A percentile compares a stretch with the other conserved stretches of the same genome.
Conservation (phyloP, 768 basidiomycete species). For the Gyrodon lividus region DNA sequence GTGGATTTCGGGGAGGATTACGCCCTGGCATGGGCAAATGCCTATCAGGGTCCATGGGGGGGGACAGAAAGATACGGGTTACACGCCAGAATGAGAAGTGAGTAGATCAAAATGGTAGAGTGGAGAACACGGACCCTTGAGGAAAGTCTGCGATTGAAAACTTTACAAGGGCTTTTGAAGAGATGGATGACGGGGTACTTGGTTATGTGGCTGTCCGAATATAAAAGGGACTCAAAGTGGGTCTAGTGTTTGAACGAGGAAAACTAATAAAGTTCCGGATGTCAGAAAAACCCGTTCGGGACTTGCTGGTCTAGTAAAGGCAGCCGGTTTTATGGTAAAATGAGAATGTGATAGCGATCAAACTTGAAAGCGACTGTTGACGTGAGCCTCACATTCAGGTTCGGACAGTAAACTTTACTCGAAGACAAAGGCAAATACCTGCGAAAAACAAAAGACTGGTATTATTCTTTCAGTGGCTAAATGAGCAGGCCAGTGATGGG, state of each 20-base stretch:
- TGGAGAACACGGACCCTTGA: slow-evolving; percentile 23
- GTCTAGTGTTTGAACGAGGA: slow-evolving; percentile 20
- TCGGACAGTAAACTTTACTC: slow-evolving; percentile 31
- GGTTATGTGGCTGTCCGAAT: slow-evolving; percentile 26
- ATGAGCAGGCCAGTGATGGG: slow-evolving; percentile 1
- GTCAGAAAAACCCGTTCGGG: slow-evolving; percentile 28
- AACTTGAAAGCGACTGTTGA: too few species aligned
- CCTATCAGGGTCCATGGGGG: slow-evolving; percentile 38
- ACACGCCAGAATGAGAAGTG: slow-evolving; percentile 13
- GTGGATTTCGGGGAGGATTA: slow-evolving; percentile 27
- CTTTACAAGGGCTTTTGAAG: slow-evolving; percentile 24
- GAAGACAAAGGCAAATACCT: too few species aligned
- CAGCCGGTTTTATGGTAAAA: slow-evolving; percentile 25
- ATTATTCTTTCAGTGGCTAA: neutral
- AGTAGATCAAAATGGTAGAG: slow-evolving; percentile 19
- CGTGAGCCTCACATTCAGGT: slow-evolving; percentile 21
- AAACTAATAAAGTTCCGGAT: slow-evolving; percentile 30
- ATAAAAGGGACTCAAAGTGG: slow-evolving; percentile 29
- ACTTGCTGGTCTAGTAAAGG: slow-evolving; percentile 20
- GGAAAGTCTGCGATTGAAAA: slow-evolving; percentile 15
- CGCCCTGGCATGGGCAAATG: slow-evolving; percentile 35
- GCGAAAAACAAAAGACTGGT: too few species aligned
- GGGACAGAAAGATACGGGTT: slow-evolving; percentile 6
- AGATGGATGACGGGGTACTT: slow-evolving; percentile 18
- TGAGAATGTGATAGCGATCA: too few species aligned